A percentile compares a stretch with the other conserved stretches of the same genome.
Evolutionary conservation across 768 basidiomycete species (phyloP).

Genomic region (Pleurotus pulmonarius): DNA sequence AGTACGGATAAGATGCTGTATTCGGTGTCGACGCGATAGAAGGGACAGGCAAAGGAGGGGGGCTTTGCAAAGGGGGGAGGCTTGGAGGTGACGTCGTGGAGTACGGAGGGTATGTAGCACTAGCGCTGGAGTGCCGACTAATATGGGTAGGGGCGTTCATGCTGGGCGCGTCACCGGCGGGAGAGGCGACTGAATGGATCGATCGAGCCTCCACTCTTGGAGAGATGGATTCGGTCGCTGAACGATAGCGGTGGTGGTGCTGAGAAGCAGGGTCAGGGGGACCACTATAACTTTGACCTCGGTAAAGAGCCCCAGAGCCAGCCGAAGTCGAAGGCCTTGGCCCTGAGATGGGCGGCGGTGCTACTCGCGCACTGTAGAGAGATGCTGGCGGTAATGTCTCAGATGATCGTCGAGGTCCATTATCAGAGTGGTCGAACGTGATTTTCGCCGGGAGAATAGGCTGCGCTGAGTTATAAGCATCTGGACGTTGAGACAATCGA

Average conservation of each 20-base stretch:
- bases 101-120: not conserved
- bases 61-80: not conserved
- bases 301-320: not conserved
- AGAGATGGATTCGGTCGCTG: not conserved
- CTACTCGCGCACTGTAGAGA: not conserved
- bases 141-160: not conserved
- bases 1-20: not conserved
- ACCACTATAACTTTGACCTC: not conserved
- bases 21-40: not conserved
- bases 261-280: not conserved
- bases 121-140: not conserved
- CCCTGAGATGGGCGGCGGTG: not conserved
- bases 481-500: too few relatives aligned
- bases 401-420: not conserved
- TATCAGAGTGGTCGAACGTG: not conserved
- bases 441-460: not conserved
- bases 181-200: not conserved
- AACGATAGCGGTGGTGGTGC: not conserved
- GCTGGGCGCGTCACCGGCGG: not conserved
- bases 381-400: not conserved
- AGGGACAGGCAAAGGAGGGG: not conserved
- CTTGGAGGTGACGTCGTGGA: not conserved
- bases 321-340: not conserved
- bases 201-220: not conserved
- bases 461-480: not conserved